Percentiles rank a stretch among this genome's conserved stretches.
Evolutionary conservation across 2,329 filamentous ascomycete species (phyloP).

Genomic region (Amesomyces nigricolor): DNA sequence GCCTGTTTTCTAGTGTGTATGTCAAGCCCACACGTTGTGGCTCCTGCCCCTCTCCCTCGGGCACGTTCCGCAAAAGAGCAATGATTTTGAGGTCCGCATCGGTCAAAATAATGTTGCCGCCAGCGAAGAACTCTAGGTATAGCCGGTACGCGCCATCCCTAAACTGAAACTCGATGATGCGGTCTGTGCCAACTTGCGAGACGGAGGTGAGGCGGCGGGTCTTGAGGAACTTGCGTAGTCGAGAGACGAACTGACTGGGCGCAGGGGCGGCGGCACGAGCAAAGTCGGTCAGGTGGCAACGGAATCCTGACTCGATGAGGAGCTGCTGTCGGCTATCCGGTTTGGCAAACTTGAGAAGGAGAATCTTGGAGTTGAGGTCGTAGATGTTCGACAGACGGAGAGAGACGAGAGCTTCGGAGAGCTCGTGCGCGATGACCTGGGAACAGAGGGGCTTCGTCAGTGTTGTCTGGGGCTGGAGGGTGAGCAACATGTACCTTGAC

Average conservation of each 20-base stretch:
- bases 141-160: constrained; percentile 84
- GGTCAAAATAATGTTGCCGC: constrained; percentile 90
- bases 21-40: constrained; percentile 69
- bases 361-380: constrained; percentile 90
- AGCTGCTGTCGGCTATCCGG: constrained; percentile 85
- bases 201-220: constrained; percentile 78
- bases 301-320: constrained; percentile 90
- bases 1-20: constrained; percentile 75
- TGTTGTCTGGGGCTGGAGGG: neutral
- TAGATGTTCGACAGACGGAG: constrained; percentile 91
- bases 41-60: constrained; percentile 78
- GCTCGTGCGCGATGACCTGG: constrained; percentile 90
- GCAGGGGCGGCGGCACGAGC: constrained; percentile 77
- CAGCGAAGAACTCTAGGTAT: constrained; percentile 93
- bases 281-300: constrained; percentile 90
- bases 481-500: constrained; percentile 50
- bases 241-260: constrained; percentile 78
- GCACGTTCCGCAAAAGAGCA: constrained; percentile 71
- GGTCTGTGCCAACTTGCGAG: constrained; percentile 82
- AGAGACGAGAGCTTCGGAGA: constrained; percentile 67
- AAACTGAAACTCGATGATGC: constrained; percentile 87
- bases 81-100: constrained; percentile 79
- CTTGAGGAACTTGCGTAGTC: constrained; percentile 81
- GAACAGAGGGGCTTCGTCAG: neutral
- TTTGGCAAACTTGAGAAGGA: constrained; percentile 91